Conservation (phyloP, 345 rosid genomes). For the Aegle marmelos region DNA sequence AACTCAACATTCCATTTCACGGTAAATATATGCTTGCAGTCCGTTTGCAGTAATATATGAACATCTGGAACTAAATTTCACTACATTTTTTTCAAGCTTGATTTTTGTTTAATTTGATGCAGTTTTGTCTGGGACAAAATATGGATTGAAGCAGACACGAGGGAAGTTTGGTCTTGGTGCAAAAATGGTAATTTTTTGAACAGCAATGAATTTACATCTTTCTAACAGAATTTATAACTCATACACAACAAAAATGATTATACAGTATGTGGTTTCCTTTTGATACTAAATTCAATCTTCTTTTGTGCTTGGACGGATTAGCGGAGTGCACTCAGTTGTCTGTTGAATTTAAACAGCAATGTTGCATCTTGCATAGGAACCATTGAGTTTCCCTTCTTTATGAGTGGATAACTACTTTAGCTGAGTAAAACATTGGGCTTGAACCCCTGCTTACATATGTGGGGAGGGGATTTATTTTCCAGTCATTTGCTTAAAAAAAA, state of each 20-base stretch:
- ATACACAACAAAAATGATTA: not conserved
- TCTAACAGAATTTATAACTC: not conserved
- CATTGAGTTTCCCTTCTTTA: not conserved
- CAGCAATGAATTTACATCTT: conserved; percentile 10
- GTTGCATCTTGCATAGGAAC: not conserved
- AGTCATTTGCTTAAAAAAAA: too few relatives aligned
- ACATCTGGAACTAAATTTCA: not conserved
- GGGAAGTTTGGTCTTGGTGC: conserved; percentile 99
- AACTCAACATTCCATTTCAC: conserved; percentile 1
- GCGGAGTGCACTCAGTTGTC: not conserved
- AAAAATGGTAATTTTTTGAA: conserved; percentile 64
- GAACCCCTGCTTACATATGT: too few relatives aligned
- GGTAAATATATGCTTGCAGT: not conserved
- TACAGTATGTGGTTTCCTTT: not conserved
- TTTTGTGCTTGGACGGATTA: not conserved
- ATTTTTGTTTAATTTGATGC: conserved; percentile 24
- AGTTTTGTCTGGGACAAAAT: conserved; percentile 95
- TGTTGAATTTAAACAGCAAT: not conserved
- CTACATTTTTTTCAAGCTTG: conserved; percentile 2
- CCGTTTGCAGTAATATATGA: not conserved
- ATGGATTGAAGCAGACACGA: conserved; percentile 97
- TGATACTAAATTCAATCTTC: not conserved
- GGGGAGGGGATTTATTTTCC: too few relatives aligned
- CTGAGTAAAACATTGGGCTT: too few relatives aligned
- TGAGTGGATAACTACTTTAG: too few relatives aligned